Evolutionary conservation across 768 basidiomycete species (phyloP), one percentile per base, ranked within the genome.

Genomic region (Boletus vinaceobasis): DNA sequence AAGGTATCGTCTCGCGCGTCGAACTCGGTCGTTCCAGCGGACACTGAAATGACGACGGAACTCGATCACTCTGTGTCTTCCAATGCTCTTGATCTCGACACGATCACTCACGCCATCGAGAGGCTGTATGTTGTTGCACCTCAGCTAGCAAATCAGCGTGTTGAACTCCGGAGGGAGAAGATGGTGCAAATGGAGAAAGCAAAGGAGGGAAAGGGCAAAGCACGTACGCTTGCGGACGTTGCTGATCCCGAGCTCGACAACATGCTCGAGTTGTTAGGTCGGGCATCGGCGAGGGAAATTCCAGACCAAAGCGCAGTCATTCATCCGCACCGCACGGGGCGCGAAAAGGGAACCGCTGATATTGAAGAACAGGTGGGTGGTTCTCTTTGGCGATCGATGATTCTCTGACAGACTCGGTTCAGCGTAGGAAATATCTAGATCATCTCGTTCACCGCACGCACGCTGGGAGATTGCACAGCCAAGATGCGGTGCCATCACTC

Each of bases 91-190:
- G 96, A 98, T 68, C 76, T 98, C 19, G 93, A 97, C 60, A 78
- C 81, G 11, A 85, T 98, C 43, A 83, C 90, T 0, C 80, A 82
- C 68, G 94, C 97, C 31, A 95, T 99, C 62, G 94, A 96, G 67
- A 78, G 93, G 36, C 74, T 98, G 11, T 92, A 97, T 69, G 70
- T 81, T 8, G 89, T 87, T 31, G 85, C 93, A 0, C 95, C 96
- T 1, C 94, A 96, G 68, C 71, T 98, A 39, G 83, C 88, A 55
- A 88, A 95, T 66, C 96, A 99, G 70, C 84, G 97, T 1, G 93
- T 90, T n/a, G 94, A 95, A 68, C 81, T 96, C 43, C 86, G 87
- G 63, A 79, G 78, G 6, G 74, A 82, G 26, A 89, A 91, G 65
- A 62, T 86, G 14, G 80, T 80, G 13, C 80, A 92, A 70, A 81